phyloP scores from a whole-genome alignment of 371 early-diverging fungal genomes.

The Lichtheimia corymbifera region DNA sequence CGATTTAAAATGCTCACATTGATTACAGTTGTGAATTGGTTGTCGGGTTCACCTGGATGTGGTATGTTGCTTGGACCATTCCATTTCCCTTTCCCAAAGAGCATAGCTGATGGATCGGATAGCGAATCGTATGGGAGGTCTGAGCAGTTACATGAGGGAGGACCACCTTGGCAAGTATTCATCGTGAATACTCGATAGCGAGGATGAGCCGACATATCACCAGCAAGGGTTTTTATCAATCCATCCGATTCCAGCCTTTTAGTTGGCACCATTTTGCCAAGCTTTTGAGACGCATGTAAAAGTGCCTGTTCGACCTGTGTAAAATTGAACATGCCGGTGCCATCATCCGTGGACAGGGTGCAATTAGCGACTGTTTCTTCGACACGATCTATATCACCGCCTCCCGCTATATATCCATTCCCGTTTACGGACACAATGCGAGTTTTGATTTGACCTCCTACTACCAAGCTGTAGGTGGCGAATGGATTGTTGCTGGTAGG shows the following conservation, averaged over 20 bases:
- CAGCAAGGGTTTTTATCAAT: not conserved
- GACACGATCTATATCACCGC: no score
- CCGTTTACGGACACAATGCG: no score
- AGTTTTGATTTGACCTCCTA: no score
- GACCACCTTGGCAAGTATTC: slow-evolving; percentile 8
- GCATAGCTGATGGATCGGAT: slow-evolving; percentile 10
- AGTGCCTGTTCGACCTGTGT: not conserved
- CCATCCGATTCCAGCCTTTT: not conserved
- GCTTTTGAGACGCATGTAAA: not conserved
- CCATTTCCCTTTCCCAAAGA: slow-evolving; percentile 18
- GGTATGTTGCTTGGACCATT: slow-evolving; percentile 11
- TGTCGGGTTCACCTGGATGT: not conserved
- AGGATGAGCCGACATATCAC: no score
- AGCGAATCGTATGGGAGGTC: not conserved
- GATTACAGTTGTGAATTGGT: slow-evolving; percentile 6
- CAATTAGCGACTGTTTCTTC: no score
- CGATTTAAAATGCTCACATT: slow-evolving; percentile 7
- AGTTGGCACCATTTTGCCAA: not conserved
- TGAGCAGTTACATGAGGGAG: not conserved
- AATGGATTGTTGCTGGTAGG: no score
- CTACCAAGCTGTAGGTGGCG: no score
- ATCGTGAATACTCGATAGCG: not conserved
- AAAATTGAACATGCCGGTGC: not conserved
- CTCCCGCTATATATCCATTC: no score
- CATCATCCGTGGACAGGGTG: not conserved